Evolutionary conservation across 2,329 filamentous ascomycete species (phyloP).

Genomic region (Calonectria crousiana): DNA sequence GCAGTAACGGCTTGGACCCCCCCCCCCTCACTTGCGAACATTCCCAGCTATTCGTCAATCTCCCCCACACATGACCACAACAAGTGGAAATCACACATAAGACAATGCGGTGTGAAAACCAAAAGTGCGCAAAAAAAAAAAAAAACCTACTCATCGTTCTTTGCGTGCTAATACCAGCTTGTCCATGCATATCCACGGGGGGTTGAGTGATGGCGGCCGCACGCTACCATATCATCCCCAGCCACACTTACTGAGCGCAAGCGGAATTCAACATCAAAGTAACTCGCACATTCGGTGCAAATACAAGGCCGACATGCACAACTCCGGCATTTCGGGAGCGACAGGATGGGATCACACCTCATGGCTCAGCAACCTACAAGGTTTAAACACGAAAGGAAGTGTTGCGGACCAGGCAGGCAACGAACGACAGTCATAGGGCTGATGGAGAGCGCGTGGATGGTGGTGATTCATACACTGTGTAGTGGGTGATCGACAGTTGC

Average conservation of each 20-base stretch:
- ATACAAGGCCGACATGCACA: not conserved
- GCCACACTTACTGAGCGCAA: not conserved
- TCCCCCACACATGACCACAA: not conserved
- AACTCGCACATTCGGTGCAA: not conserved
- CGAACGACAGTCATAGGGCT: not conserved
- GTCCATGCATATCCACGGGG: not conserved
- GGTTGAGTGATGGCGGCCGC: not conserved
- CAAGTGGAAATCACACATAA: not conserved
- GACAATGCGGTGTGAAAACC: not conserved
- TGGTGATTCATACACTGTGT: not conserved
- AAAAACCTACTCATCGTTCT: not conserved
- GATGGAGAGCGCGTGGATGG: not conserved
- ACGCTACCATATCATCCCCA: not conserved
- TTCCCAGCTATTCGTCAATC: not conserved
- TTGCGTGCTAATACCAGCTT: not conserved
- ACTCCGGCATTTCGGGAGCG: slow-evolving; percentile 1
- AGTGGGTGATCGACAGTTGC: not conserved
- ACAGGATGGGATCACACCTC: not conserved
- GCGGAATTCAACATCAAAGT: slow-evolving; percentile 8
- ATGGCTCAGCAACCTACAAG: not conserved
- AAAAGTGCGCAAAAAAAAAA: not conserved
- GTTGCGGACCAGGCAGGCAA: not conserved
- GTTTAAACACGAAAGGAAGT: not conserved
- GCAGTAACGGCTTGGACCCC: not conserved
- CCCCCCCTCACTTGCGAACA: not conserved